Percentiles rank a stretch among this genome's conserved stretches.
phyloP scores from a whole-genome alignment of 2,329 filamentous ascomycete genomes.

The Ilyonectria destructans region DNA sequence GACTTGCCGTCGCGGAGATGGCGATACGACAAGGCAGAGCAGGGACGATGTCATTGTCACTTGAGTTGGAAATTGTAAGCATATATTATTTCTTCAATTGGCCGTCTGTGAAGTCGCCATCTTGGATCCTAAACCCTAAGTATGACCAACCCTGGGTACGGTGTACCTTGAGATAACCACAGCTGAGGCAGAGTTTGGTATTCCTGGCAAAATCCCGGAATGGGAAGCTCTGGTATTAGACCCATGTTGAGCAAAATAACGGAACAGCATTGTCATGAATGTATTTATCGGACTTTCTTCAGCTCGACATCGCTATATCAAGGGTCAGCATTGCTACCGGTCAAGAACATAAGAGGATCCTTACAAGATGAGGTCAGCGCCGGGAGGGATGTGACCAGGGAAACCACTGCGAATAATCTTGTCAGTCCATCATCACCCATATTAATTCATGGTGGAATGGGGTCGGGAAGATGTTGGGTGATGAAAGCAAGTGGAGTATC shows the following conservation, averaged over 20 bases:
- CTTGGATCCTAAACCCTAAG: neutral
- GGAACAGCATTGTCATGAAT: neutral
- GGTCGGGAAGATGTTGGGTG: neutral
- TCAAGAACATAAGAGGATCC: slow-evolving; percentile 50
- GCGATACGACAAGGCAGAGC: neutral
- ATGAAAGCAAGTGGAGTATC: neutral
- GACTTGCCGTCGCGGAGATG: neutral
- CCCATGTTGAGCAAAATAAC: slow-evolving; percentile 26
- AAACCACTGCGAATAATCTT: slow-evolving; percentile 76
- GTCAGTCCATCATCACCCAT: slow-evolving; percentile 29
- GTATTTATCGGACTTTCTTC: slow-evolving; percentile 70
- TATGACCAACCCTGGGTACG: neutral
- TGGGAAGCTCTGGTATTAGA: neutral
- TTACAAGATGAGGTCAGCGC: slow-evolving; percentile 88
- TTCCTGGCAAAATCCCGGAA: neutral
- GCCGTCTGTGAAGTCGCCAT: neutral
- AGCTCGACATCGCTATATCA: slow-evolving; percentile 77
- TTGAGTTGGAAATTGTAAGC: neutral
- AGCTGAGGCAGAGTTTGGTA: slow-evolving; percentile 1
- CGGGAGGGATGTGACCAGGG: slow-evolving; percentile 82
- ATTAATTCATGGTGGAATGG: neutral
- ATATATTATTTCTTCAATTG: slow-evolving; percentile 19
- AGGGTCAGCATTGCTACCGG: slow-evolving; percentile 22
- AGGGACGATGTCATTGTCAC: neutral
- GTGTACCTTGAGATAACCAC: neutral